Percentiles rank a stretch among this genome's conserved stretches.
These are phyloP conservation scores for Dichomitus squalens DNA, from an alignment of 1,284 basidiomycete species.

Conservation along the genomic window DNA sequence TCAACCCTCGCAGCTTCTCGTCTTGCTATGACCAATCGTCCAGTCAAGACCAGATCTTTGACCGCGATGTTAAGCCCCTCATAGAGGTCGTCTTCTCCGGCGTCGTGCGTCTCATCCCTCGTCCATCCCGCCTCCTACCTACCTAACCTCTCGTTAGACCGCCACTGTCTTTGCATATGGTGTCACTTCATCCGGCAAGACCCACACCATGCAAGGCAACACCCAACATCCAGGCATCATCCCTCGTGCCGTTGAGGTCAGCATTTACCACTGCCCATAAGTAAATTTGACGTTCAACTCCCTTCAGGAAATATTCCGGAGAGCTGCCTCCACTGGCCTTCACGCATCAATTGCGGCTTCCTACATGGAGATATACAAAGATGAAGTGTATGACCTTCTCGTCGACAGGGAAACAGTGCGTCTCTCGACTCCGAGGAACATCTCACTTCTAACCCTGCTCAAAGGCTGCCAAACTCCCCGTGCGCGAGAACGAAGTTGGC, in stretches of 20 bases:
- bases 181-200: slow-evolving; percentile 82
- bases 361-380: slow-evolving; percentile 88
- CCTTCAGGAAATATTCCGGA: slow-evolving; percentile 31
- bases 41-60: slow-evolving; percentile 71
- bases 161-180: slow-evolving; percentile 84
- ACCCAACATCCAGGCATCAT: slow-evolving; percentile 72
- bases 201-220: slow-evolving; percentile 85
- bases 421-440: slow-evolving; percentile 10
- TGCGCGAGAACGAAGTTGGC: slow-evolving; percentile 72
- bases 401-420: slow-evolving; percentile 67
- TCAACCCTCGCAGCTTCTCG: slow-evolving; percentile 50
- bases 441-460: background rate
- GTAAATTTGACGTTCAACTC: background rate
- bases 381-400: slow-evolving; percentile 83
- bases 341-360: slow-evolving; percentile 58
- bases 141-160: slow-evolving; percentile 46
- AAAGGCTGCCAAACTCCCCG: slow-evolving; percentile 78
- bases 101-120: slow-evolving; percentile 48
- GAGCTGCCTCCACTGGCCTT: slow-evolving; percentile 21
- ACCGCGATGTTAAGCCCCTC: slow-evolving; percentile 68
- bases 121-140: background rate
- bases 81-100: slow-evolving; percentile 71
- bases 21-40: slow-evolving; percentile 70
- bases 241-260: slow-evolving; percentile 70
- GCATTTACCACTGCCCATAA: slow-evolving; percentile 10